A percentile compares a stretch with the other conserved stretches of the same genome.
Evolutionary conservation across 352 stramenopile genomes (phyloP).

Genomic region (Phytophthora meadii): DNA sequence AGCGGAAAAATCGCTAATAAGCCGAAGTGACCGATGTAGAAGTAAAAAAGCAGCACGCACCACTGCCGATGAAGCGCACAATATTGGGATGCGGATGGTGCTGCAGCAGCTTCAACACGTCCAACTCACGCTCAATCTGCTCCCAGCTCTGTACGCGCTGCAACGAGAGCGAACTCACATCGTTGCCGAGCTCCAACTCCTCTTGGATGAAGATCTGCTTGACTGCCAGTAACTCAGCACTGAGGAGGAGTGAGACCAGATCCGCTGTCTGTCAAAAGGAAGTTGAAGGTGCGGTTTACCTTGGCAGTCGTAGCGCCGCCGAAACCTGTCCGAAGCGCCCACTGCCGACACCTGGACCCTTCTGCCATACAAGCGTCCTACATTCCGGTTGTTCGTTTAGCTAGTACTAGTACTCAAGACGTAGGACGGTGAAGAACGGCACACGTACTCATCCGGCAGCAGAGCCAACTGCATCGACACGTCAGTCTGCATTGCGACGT

Average conservation of each 20-base stretch:
- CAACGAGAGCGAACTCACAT: slow-evolving; percentile 65
- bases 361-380: slow-evolving; percentile 76
- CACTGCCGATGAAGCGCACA: slow-evolving; percentile 63
- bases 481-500: not conserved
- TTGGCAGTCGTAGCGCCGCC: slow-evolving; percentile 69
- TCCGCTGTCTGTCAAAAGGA: not conserved
- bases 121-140: slow-evolving; percentile 68
- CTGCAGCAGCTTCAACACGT: slow-evolving; percentile 52
- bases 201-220: slow-evolving; percentile 90
- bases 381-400: not conserved
- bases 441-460: slow-evolving; percentile 49
- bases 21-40: too few species aligned
- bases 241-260: slow-evolving; percentile 34
- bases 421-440: not conserved
- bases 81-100: slow-evolving; percentile 58
- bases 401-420: not conserved
- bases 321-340: slow-evolving; percentile 80
- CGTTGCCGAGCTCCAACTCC: slow-evolving; percentile 72
- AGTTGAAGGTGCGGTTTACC: slow-evolving; percentile 32
- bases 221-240: slow-evolving; percentile 84
- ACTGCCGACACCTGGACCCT: slow-evolving; percentile 65
- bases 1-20: not conserved
- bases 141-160: slow-evolving; percentile 56
- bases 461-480: slow-evolving; percentile 58
- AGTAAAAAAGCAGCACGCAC: slow-evolving; percentile 29